phyloP scores from a whole-genome alignment of 2,329 filamentous ascomycete genomes.

The Pseudohalonectria lignicola region DNA sequence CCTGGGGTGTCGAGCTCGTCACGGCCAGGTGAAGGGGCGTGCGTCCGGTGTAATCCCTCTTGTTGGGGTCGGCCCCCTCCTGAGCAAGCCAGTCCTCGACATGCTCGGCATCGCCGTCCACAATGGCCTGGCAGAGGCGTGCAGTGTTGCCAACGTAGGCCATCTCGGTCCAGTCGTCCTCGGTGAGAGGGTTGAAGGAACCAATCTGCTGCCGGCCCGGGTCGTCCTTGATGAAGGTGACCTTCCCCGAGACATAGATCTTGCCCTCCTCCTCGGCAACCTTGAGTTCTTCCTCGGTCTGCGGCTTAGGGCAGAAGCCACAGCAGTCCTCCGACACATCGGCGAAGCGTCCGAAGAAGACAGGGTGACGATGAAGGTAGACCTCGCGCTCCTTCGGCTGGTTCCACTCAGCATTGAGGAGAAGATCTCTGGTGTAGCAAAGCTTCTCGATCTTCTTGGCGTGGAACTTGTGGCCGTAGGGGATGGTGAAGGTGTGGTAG shows the following conservation, averaged over 20 bases:
- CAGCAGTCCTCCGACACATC: constrained; percentile 77
- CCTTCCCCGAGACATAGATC: constrained; percentile 62
- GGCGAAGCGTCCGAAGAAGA: constrained; percentile 67
- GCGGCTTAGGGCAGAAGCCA: constrained; percentile 60
- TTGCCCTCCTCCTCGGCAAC: constrained; percentile 61
- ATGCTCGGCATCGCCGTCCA: constrained; percentile 59
- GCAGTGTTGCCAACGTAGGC: constrained; percentile 75
- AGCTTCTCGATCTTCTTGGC: constrained; percentile 71
- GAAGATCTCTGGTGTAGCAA: constrained; percentile 68
- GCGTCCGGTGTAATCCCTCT: constrained; percentile 67
- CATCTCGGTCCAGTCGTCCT: constrained; percentile 85
- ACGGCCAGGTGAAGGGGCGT: constrained; percentile 70
- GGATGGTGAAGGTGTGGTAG: constrained; percentile 68
- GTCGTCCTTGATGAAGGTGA: constrained; percentile 69
- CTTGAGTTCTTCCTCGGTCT: constrained; percentile 61
- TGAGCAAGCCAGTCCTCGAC: constrained; percentile 60
- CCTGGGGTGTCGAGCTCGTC: constrained; percentile 53
- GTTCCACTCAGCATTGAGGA: constrained; percentile 85
- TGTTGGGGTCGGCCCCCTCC: constrained; percentile 59
- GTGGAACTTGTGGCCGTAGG: constrained; percentile 50
- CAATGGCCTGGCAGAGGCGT: constrained; percentile 69
- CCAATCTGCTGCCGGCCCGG: constrained; percentile 65
- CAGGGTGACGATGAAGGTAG: constrained; percentile 72
- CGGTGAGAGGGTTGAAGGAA: constrained; percentile 69
- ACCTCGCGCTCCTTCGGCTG: constrained; percentile 63